Evolutionary conservation across 768 basidiomycete species (phyloP).

Genomic region (Tubosaeta brunneosetosa): DNA sequence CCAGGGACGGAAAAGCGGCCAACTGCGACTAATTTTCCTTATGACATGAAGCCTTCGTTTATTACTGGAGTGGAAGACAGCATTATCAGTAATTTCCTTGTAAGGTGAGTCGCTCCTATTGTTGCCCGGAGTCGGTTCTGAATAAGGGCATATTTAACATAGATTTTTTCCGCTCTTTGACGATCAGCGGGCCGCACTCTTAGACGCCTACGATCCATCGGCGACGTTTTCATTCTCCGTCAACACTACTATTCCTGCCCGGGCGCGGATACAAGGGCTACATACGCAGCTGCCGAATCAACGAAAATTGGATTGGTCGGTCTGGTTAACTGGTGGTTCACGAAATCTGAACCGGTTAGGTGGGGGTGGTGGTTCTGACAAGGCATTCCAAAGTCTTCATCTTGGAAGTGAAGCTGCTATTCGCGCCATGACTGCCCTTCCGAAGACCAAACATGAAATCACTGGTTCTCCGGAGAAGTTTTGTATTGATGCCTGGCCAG

Average conservation of each 20-base stretch:
- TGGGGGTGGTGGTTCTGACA: slow-evolving; percentile 54
- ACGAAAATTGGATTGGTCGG: slow-evolving; percentile 71
- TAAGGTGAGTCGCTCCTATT: slow-evolving; percentile 47
- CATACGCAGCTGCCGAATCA: slow-evolving; percentile 76
- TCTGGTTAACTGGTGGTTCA: slow-evolving; percentile 63
- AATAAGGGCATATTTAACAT: slow-evolving; percentile 8
- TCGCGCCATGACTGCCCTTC: slow-evolving; percentile 58
- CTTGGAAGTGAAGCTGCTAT: slow-evolving; percentile 63
- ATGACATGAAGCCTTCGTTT: slow-evolving; percentile 67
- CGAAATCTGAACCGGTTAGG: slow-evolving; percentile 74
- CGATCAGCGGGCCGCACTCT: slow-evolving; percentile 58
- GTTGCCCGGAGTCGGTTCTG: neutral
- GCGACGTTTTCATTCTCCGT: slow-evolving; percentile 91
- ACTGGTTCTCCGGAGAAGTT: slow-evolving; percentile 75
- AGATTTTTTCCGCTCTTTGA: slow-evolving; percentile 90
- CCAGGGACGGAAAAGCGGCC: slow-evolving; percentile 38
- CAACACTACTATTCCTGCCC: slow-evolving; percentile 76
- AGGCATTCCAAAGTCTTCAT: slow-evolving; percentile 63
- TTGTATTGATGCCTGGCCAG: slow-evolving; percentile 80
- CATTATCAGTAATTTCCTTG: slow-evolving; percentile 72
- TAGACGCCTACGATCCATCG: slow-evolving; percentile 71
- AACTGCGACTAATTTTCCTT: slow-evolving; percentile 71
- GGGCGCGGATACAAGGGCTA: slow-evolving; percentile 69
- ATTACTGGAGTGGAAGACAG: slow-evolving; percentile 67
- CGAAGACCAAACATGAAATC: slow-evolving; percentile 80